Conservation (phyloP, 2,329 filamentous ascomycete genomes). For the Oidium heveae region DNA sequence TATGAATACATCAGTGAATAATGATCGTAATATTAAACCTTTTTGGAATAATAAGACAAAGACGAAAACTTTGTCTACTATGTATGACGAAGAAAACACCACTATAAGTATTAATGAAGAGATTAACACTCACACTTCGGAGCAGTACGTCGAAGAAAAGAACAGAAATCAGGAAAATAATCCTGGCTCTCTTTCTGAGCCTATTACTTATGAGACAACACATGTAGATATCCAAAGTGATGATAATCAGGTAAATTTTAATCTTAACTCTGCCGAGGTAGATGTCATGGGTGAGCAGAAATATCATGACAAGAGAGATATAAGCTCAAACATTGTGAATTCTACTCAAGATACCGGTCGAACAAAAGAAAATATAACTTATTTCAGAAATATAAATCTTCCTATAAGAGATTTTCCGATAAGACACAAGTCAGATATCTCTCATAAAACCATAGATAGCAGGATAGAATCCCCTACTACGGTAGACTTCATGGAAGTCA, state of each 20-base stretch:
- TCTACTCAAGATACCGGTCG: neutral
- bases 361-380: neutral
- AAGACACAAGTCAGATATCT: neutral
- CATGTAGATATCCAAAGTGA: neutral
- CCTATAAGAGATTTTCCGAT: neutral
- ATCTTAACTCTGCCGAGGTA: neutral
- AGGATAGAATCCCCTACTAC: neutral
- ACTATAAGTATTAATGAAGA: conserved; percentile 1
- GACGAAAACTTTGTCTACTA: neutral
- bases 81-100: conserved; percentile 8
- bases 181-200: neutral
- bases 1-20: neutral
- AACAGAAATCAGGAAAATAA: neutral
- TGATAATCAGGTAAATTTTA: neutral
- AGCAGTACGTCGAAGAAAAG: neutral
- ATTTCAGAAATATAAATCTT: neutral
- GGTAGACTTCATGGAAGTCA: neutral
- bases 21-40: neutral
- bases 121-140: neutral
- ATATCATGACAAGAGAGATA: conserved; percentile 7
- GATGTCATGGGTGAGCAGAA: conserved; percentile 10
- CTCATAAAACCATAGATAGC: neutral
- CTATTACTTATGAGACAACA: neutral
- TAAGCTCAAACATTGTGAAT: neutral
- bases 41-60: neutral